Evolutionary conservation across 106 monocot species (phyloP), one percentile per base, ranked within the genome.

Genomic region (Dendrobium catenatum): DNA sequence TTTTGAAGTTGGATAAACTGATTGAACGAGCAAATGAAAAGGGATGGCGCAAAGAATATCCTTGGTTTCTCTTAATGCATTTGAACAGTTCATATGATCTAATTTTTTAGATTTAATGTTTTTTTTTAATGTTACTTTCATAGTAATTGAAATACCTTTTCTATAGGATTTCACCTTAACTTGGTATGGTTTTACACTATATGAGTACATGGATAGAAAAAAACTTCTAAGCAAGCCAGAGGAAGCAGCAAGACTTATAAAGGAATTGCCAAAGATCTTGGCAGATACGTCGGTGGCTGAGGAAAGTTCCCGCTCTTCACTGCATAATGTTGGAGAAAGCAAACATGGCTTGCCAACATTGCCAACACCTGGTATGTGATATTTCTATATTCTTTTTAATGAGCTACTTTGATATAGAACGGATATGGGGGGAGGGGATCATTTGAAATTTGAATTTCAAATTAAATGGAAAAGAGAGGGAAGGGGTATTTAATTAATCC

Each of bases 31-130:
- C 94, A 72, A 88, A 90, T 86, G 91, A 86, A 56, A 95, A 95
- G 72, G 94, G 94, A 27, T 92, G 94, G 94, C 84, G 90, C 44
- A 70, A 77, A 87, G 92, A 92, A 92, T 95, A 95, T 95, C 94
- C 94, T 95, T 91, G 55, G 4, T 7, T 26, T 76, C 76, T 58
- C n/a, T 40, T 76, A 20, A 8, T 27, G n/a, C 49, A 76, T 76
- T 11, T 48, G 46, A 26, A 20, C 11, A 11, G 4, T 76, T 47
- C 8, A 46, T 26, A 41, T 76, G n/a, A 74, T 41, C 42, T 18
- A 4, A 48, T 48, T 76, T 49, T 26, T 76, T n/a, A 9, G 2
- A 43, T 13, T 51, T 26, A 49, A 11, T 27, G 5, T 24, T 76
- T 22, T 3, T 3, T 74, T 2, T 49, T 27, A 27, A 16, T 76